Conservation (phyloP, 2,329 filamentous ascomycete species). For the Ophiostoma ulmi region DNA sequence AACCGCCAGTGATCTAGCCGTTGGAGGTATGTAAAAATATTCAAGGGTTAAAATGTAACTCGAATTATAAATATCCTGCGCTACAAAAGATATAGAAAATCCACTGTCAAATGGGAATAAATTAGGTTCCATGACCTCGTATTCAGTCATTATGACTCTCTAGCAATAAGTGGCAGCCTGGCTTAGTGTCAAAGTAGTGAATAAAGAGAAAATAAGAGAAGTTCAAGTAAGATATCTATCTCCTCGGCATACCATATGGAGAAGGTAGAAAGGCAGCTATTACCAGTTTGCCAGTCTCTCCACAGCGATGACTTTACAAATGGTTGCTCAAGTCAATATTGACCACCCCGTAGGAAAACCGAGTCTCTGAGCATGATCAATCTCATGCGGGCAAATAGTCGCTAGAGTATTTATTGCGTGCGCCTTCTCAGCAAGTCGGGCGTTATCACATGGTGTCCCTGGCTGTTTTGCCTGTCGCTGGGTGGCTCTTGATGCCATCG, state of each 20-base stretch:
- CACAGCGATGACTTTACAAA: neutral
- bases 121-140: neutral
- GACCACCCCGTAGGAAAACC: too few relatives aligned
- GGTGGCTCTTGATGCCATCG: neutral
- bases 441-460: neutral
- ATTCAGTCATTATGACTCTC: neutral
- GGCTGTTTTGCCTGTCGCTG: neutral
- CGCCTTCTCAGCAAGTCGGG: neutral
- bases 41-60: neutral
- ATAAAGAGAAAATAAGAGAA: neutral
- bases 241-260: neutral
- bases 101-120: neutral
- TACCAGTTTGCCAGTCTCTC: neutral
- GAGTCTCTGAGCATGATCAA: neutral
- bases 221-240: neutral
- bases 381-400: neutral
- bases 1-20: neutral
- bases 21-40: neutral
- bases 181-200: neutral
- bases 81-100: neutral
- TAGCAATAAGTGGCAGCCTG: neutral
- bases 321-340: neutral
- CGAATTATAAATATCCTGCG: conserved; percentile 7
- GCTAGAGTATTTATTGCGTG: neutral
- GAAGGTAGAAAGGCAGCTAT: neutral